Evolutionary conservation across 169 alveolate species (phyloP).

Genomic region (Plasmodium malariae): DNA sequence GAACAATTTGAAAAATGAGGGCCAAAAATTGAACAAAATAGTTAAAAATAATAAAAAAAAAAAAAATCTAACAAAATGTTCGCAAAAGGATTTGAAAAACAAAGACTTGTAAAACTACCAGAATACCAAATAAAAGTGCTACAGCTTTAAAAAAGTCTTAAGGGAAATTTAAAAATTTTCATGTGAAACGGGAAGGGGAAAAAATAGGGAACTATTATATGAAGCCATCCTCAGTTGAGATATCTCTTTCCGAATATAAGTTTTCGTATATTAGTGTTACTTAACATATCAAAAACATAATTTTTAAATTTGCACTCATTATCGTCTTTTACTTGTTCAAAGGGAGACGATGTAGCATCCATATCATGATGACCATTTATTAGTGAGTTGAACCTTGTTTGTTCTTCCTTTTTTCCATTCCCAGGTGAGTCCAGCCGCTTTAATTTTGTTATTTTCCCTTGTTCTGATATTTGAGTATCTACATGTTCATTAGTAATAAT

Average conservation of each 20-base stretch:
- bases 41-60: too few species aligned
- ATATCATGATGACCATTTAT: too few species aligned
- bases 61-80: too few species aligned
- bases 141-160: too few species aligned
- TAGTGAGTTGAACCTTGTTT: not conserved
- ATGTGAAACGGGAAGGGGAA: not conserved
- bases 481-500: not conserved
- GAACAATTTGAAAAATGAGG: too few species aligned
- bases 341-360: not conserved
- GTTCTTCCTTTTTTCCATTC: not conserved
- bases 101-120: too few species aligned
- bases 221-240: not conserved
- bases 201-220: too few species aligned
- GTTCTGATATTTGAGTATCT: not conserved
- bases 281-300: constrained; percentile 40
- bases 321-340: not conserved
- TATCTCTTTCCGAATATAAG: constrained; percentile 35
- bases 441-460: not conserved
- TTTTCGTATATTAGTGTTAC: constrained; percentile 32
- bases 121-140: too few species aligned
- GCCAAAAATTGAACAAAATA: too few species aligned
- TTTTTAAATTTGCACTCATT: constrained; percentile 25
- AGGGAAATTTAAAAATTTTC: not conserved
- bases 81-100: too few species aligned
- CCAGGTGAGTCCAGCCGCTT: not conserved